phyloP scores from a whole-genome alignment of 1,284 basidiomycete species.

The Nidula niveotomentosa region DNA sequence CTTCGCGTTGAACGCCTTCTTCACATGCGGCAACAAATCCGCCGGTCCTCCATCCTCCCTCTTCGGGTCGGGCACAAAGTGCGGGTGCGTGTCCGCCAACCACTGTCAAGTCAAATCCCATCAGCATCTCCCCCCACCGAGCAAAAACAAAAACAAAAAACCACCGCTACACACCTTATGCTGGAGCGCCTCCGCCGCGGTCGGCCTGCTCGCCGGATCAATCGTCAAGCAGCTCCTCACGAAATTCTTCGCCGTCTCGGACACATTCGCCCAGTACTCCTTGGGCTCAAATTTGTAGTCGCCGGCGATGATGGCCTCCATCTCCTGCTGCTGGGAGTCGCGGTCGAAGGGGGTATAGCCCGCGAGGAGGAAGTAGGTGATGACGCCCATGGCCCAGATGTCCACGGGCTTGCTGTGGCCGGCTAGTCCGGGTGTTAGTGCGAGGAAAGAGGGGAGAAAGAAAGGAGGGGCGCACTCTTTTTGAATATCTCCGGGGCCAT shows the following conservation, averaged over 20 bases:
- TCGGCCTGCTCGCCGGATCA: slow-evolving; percentile 78
- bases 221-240: slow-evolving; percentile 81
- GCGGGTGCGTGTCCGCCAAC: slow-evolving; percentile 67
- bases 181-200: slow-evolving; percentile 66
- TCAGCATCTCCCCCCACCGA: too few relatives aligned
- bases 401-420: slow-evolving; percentile 97
- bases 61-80: slow-evolving; percentile 75
- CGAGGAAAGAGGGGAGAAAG: neutral
- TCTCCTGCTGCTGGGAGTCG: slow-evolving; percentile 84
- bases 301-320: slow-evolving; percentile 91
- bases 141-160: too few relatives aligned
- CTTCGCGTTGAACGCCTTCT: slow-evolving; percentile 86
- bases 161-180: too few relatives aligned
- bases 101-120: too few relatives aligned
- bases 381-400: slow-evolving; percentile 97
- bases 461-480: slow-evolving; percentile 59
- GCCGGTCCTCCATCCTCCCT: slow-evolving; percentile 63
- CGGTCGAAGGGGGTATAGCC: slow-evolving; percentile 96
- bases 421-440: slow-evolving; percentile 38
- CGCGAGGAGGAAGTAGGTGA: slow-evolving; percentile 93
- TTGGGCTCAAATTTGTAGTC: slow-evolving; percentile 91
- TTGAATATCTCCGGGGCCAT: slow-evolving; percentile 98
- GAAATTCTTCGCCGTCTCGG: slow-evolving; percentile 80
- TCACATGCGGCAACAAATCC: slow-evolving; percentile 86
- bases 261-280: slow-evolving; percentile 89